A percentile compares a stretch with the other conserved stretches of the same genome.
Conservation (phyloP, 129 eudicot genomes). For the Flaveria brownii region DNA sequence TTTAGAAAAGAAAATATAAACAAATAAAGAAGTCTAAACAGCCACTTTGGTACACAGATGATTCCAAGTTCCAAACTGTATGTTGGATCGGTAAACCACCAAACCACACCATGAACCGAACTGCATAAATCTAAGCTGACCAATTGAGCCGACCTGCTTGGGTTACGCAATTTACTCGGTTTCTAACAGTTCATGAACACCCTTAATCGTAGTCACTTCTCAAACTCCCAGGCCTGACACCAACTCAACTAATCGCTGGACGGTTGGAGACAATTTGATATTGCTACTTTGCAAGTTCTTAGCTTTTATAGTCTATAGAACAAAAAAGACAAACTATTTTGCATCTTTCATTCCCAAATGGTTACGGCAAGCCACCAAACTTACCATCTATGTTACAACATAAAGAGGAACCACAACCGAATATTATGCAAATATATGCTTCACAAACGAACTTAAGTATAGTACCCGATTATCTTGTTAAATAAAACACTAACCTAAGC, state of each 20-base stretch:
- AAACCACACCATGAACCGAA: not conserved
- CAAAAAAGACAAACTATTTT: not conserved
- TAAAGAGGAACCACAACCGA: not conserved
- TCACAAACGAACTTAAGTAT: constrained; percentile 19
- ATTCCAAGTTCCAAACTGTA: not conserved
- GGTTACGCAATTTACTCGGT: not conserved
- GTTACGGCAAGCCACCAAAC: not conserved
- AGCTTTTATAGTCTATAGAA: not conserved
- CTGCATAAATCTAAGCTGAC: not conserved
- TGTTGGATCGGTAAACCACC: not conserved
- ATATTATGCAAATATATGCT: constrained; percentile 14
- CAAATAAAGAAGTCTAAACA: no score
- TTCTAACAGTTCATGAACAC: not conserved
- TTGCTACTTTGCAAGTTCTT: not conserved
- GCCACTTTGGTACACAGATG: no score
- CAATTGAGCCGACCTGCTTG: not conserved
- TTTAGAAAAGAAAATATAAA: no score
- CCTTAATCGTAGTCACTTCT: not conserved
- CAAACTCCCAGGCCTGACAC: not conserved
- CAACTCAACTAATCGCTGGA: not conserved
- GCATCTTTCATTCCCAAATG: constrained; percentile 3
- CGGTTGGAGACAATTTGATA: not conserved
- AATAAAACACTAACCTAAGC: constrained; percentile 41
- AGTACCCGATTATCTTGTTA: constrained; percentile 3
- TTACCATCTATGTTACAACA: not conserved